Base-by-base conservation (phyloP, 2,329 filamentous ascomycete genomes). In the Teratosphaeria pseudoeucalypti region DNA sequence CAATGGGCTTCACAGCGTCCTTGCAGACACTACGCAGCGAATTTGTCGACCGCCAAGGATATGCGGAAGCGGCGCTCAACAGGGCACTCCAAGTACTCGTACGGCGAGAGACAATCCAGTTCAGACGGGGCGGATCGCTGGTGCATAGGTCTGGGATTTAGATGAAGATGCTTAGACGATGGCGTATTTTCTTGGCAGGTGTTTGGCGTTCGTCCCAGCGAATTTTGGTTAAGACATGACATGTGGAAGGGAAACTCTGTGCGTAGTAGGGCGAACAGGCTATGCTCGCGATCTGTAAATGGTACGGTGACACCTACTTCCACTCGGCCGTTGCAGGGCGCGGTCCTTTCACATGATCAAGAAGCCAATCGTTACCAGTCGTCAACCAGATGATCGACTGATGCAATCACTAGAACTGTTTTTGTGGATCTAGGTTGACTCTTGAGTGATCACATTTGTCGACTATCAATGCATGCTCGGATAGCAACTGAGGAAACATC, bases 1-100 rank as follows among this genome's bases (percentile, higher is more conserved):
- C 94, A 0, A 94, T 99, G 66, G 94, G 94, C 23, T 99, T 92
- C 90, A 94, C 89, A 70, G 96, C 92, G 1, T 95, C 89, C 69
- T 75, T 97, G 60, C 88, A 89, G 0, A 95, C 90, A 1, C 76
- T 99, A 64, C 84, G 89, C 63, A 83, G 90, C 54, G 94, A 99
- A 73, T 92, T 99, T 80, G 90, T 95, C 5, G 91, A 96, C 69
- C 87, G 88, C 14, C 90, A 92, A 73, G 90, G 90, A 0, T 97
- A 92, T 75, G 90, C 84, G 63, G 94, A 97, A 75, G 87, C 90
- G 71, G 86, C 86, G 16, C 80, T 99, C 34, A 92, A 92, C 65
- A 80, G 92, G 66, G 90, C 92, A 0, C 73, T 99, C 67, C 85
- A 92, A 77, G 83, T 97, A 16, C 76, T 99, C 75, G 90, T 95